phyloP scores from a whole-genome alignment of 805 yeast genomes.

The Zygoascus bituminiphila region DNA sequence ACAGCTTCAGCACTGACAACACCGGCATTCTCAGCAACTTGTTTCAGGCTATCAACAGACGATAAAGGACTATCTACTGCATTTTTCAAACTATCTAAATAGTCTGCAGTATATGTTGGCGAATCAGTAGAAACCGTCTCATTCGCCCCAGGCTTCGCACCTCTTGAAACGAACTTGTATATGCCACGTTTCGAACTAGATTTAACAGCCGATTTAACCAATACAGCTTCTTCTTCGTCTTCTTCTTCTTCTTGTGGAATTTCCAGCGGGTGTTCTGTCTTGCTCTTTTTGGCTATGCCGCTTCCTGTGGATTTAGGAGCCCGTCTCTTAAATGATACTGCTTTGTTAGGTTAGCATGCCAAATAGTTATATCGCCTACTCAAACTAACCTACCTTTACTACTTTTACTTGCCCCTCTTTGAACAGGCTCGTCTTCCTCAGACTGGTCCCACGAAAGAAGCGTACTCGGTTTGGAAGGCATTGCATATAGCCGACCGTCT shows the following conservation, averaged over 20 bases:
- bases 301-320: not conserved
- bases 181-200: not conserved
- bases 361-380: not conserved
- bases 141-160: no score
- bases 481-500: not conserved
- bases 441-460: not conserved
- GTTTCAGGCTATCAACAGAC: no score
- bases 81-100: not conserved
- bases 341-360: no score
- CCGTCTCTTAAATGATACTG: not conserved
- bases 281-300: not conserved
- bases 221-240: not conserved
- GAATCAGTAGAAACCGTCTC: not conserved
- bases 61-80: no score
- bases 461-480: not conserved
- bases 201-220: not conserved
- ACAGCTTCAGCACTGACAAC: not conserved
- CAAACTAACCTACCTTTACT: not conserved
- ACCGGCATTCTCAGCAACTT: not conserved
- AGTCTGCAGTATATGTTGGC: not conserved
- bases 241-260: not conserved
- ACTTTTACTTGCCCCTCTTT: not conserved
- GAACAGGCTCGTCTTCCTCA: not conserved
- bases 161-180: not conserved
- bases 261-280: not conserved